Percentiles rank a stretch among this genome's conserved stretches.
These are phyloP conservation scores for Volvox reticuliferus DNA, from an alignment of 139 green algal species.

Conservation along the genomic window DNA sequence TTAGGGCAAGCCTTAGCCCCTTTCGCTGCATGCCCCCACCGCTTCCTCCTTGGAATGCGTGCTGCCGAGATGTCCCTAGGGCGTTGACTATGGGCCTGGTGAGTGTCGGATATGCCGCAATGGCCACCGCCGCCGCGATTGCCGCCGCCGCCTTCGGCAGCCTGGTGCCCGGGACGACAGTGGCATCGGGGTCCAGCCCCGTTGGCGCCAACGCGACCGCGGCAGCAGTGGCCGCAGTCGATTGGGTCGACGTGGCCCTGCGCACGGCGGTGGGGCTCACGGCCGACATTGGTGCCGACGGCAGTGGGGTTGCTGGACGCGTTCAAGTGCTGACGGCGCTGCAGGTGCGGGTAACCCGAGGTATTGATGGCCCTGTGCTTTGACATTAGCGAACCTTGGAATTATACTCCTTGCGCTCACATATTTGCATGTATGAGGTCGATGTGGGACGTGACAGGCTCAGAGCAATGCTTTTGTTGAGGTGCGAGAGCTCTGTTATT, in stretches of 20 bases:
- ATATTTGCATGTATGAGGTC: too few species aligned
- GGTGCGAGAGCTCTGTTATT: too few species aligned
- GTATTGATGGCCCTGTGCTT: background rate
- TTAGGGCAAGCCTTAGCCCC: too few species aligned
- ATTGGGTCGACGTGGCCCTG: slow-evolving; percentile 29
- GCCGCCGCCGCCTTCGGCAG: background rate
- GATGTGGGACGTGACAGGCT: too few species aligned
- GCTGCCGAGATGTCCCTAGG: background rate
- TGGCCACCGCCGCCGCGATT: slow-evolving; percentile 16
- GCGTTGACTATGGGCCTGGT: background rate
- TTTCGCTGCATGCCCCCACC: too few species aligned
- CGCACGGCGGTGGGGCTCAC: background rate
- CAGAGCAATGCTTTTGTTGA: too few species aligned
- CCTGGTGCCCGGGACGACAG: background rate
- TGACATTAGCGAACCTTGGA: too few species aligned
- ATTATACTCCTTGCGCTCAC: too few species aligned
- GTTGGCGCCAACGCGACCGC: background rate
- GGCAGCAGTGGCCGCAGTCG: background rate
- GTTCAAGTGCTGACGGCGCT: slow-evolving; percentile 29
- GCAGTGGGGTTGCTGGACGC: background rate
- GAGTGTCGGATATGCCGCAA: background rate
- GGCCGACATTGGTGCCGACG: background rate
- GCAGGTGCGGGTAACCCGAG: background rate
- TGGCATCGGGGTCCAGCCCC: background rate
- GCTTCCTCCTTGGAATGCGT: too few species aligned